Conservation (phyloP, 257 asterid species). For the Thymus mandschuricus region DNA sequence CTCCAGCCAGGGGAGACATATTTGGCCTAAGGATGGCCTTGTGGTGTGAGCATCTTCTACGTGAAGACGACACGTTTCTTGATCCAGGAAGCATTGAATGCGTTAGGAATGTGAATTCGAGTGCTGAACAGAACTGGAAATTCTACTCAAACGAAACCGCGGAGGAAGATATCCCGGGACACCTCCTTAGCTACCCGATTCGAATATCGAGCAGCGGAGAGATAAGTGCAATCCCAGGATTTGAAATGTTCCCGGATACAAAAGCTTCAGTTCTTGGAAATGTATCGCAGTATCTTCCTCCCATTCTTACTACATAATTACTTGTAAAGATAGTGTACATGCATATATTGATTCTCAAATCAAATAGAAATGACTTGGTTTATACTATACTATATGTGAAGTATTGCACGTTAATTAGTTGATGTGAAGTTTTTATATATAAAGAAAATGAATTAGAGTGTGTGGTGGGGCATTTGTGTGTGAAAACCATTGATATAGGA, state of each 20-base stretch:
- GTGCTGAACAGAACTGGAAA: constrained; percentile 68
- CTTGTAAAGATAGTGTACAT: neutral
- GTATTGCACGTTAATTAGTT: neutral
- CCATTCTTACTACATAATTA: constrained; percentile 69
- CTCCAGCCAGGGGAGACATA: constrained; percentile 56
- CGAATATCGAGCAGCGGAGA: constrained; percentile 50
- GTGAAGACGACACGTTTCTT: constrained; percentile 32
- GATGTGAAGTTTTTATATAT: neutral
- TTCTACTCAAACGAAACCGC: constrained; percentile 44
- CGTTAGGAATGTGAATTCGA: constrained; percentile 46
- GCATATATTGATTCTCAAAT: too few species aligned
- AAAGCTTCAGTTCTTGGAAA: constrained; percentile 80
- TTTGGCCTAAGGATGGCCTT: constrained; percentile 67
- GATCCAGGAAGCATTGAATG: constrained; percentile 69
- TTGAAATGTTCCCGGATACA: constrained; percentile 81
- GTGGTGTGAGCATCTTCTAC: constrained; percentile 76
- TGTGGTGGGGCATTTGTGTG: constrained; percentile 10
- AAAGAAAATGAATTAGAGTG: neutral
- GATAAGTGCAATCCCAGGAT: constrained; percentile 52
- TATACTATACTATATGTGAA: neutral
- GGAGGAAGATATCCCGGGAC: constrained; percentile 61
- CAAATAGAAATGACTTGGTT: neutral
- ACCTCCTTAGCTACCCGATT: constrained; percentile 80
- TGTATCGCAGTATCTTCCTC: constrained; percentile 58
- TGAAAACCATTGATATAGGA: constrained; percentile 18